A percentile compares a stretch with the other conserved stretches of the same genome.
These are phyloP conservation scores for Tuber indicum DNA, from an alignment of 495 filamentous ascomycete genomes.

Conservation along the genomic window DNA sequence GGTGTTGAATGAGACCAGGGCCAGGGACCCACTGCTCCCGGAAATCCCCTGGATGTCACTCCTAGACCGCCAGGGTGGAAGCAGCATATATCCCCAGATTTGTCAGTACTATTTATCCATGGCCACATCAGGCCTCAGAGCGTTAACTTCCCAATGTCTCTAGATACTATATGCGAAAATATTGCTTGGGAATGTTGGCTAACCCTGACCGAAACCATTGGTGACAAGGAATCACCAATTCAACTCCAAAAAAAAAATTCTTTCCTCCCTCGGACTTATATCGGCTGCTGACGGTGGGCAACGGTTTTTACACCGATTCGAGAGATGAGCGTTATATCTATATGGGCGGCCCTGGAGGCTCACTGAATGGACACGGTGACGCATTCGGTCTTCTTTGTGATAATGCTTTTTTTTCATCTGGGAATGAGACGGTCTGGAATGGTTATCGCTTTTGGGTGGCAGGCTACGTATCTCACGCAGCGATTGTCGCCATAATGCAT, in stretches of 20 bases:
- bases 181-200: neutral
- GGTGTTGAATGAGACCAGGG: neutral
- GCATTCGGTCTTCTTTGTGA: too few relatives aligned
- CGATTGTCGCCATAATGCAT: neutral
- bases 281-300: neutral
- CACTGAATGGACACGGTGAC: too few relatives aligned
- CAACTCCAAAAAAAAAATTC: neutral
- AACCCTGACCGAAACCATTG: neutral
- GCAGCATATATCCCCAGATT: neutral
- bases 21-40: too few relatives aligned
- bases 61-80: neutral
- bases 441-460: neutral
- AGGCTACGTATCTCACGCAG: neutral
- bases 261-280: neutral
- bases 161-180: neutral
- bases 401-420: rapidly evolving
- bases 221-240: neutral
- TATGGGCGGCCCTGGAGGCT: neutral
- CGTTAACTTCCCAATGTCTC: neutral
- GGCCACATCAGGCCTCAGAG: neutral
- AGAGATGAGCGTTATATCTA: too few relatives aligned
- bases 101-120: neutral
- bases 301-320: too few relatives aligned
- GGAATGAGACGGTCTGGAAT: neutral
- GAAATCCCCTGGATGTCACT: neutral